Evolutionary conservation across 2,329 filamentous ascomycete genomes (phyloP).

Genomic region (Talaromyces piceae): DNA sequence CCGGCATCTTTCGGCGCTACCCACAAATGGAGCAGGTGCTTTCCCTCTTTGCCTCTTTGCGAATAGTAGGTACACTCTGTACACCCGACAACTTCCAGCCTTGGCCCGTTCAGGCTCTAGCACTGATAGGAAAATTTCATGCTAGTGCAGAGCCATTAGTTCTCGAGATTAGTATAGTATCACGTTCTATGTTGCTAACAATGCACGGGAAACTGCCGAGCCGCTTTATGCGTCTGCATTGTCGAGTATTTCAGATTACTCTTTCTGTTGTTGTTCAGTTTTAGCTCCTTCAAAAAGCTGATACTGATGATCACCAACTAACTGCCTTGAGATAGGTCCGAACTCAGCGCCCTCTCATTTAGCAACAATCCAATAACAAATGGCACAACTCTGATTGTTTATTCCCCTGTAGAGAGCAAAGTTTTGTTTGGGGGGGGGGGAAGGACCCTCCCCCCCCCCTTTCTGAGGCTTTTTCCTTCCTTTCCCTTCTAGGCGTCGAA

Average conservation of each 20-base stretch:
- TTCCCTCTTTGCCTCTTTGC: no score
- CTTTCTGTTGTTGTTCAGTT: no score
- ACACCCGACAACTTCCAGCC: no score
- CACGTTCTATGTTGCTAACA: no score
- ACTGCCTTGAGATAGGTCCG: not conserved
- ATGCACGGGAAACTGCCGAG: not conserved
- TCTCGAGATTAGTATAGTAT: no score
- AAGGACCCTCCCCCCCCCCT: no score
- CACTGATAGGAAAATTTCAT: no score
- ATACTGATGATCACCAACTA: not conserved
- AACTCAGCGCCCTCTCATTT: not conserved
- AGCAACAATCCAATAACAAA: not conserved
- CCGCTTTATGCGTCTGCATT: not conserved
- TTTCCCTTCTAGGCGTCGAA: not conserved
- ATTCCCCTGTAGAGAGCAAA: no score
- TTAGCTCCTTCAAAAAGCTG: not conserved
- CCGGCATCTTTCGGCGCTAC: not conserved
- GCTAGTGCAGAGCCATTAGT: no score
- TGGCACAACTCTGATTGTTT: not conserved
- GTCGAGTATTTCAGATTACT: not conserved
- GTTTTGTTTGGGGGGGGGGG: no score
- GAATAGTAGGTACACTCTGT: no score
- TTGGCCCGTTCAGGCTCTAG: not conserved
- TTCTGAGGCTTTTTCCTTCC: no score
- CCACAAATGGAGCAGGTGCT: not conserved